Evolutionary conservation across 1,284 basidiomycete genomes (phyloP).

Genomic region (Rhodotorula sp.): DNA sequence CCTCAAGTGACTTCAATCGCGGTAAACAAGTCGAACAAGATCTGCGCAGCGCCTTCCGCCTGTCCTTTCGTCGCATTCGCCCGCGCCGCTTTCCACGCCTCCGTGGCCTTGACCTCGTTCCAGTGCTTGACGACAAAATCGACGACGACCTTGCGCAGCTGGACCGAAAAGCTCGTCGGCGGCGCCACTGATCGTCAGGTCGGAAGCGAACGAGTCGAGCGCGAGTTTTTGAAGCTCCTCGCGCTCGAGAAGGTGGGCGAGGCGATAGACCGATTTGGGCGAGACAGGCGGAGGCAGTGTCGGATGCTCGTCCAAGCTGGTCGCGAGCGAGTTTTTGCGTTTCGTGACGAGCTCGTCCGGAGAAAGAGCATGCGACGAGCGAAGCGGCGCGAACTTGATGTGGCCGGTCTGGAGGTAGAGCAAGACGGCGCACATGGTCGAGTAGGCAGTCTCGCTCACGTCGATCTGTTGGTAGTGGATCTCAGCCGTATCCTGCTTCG

Average conservation of each 20-base stretch:
- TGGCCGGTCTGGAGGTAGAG: neutral
- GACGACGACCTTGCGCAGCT: neutral
- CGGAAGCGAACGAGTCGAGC: neutral
- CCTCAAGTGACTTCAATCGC: too few species aligned
- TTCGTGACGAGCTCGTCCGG: neutral
- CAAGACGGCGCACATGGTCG: slow-evolving; percentile 4
- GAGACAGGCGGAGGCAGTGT: neutral
- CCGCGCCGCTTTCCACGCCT: neutral
- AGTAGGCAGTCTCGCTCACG: neutral
- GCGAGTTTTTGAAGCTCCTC: neutral
- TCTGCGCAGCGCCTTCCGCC: too few species aligned
- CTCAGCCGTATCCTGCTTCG: neutral
- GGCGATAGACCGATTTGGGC: slow-evolving; percentile 14
- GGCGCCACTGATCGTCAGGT: neutral
- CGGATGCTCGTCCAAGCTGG: neutral
- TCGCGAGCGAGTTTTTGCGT: too few species aligned
- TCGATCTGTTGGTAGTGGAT: neutral
- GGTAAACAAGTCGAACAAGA: too few species aligned
- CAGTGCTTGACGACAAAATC: neutral
- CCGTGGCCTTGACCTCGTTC: neutral
- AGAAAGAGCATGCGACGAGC: neutral
- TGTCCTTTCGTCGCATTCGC: too few species aligned
- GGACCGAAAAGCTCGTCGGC: neutral
- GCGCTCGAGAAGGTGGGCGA: slow-evolving; percentile 10
- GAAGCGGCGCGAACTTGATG: neutral